phyloP scores from a whole-genome alignment of 805 yeast species.

The Yamadazyma olivae region DNA sequence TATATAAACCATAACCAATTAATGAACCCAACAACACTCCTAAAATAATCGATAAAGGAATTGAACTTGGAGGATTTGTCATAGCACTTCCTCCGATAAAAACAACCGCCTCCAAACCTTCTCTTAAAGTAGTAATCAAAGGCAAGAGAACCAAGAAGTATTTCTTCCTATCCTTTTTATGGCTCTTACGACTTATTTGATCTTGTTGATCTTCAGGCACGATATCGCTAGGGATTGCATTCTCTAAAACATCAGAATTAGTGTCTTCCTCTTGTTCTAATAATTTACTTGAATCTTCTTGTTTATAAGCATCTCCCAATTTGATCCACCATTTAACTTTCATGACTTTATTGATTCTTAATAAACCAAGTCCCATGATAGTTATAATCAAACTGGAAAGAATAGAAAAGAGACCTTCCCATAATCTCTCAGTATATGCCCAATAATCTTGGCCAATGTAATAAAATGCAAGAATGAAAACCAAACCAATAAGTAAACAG shows the following conservation, averaged over 20 bases:
- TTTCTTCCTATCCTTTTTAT: constrained; percentile 2
- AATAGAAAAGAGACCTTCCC: constrained; percentile 84
- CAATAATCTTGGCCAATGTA: constrained; percentile 79
- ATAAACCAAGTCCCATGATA: constrained; percentile 79
- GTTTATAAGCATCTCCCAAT: constrained; percentile 37
- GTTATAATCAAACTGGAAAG: constrained; percentile 78
- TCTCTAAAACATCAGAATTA: constrained; percentile 1
- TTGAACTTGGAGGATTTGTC: constrained; percentile 26
- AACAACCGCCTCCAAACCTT: constrained; percentile 89
- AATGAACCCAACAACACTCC: constrained; percentile 60
- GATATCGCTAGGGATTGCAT: neutral
- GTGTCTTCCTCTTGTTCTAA: constrained; percentile 3
- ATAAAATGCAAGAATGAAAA: constrained; percentile 69
- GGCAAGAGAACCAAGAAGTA: constrained; percentile 38
- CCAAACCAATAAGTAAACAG: constrained; percentile 70
- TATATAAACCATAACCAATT: constrained; percentile 42
- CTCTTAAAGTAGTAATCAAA: constrained; percentile 62
- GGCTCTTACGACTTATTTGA: neutral
- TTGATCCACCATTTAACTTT: constrained; percentile 72
- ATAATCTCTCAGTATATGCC: constrained; percentile 82
- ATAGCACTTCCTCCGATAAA: constrained; percentile 83
- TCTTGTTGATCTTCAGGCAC: neutral
- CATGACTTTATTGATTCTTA: constrained; percentile 71
- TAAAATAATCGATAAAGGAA: constrained; percentile 53
- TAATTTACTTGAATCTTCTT: constrained; percentile 2